Base-by-base conservation (phyloP, 75 land plant genomes). In the Pinus albicaulis region DNA sequence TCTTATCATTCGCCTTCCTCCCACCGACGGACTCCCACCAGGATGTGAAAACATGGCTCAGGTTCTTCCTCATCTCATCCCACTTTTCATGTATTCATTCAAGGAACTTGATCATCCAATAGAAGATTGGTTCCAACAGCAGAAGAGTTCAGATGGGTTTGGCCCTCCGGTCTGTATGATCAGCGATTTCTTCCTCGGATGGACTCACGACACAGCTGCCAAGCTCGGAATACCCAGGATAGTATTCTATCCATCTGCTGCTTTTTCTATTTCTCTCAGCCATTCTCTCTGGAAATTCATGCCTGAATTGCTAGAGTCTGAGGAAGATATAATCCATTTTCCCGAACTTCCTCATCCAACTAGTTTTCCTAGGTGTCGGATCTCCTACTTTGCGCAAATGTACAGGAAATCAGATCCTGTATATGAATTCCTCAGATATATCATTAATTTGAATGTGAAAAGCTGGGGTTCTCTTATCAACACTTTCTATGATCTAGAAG, bases 101-200 rank as follows among this genome's bases (percentile, higher is more conserved):
- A 3, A 48, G 62, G 34, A 56, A 4, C 86, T 87, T 56, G 36
- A 52, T 57, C 57, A 55, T 55, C 83, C 84, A 0, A 15, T 80
- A 14, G 31, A 78, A 66, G 7, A 38, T 56, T 81, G 85, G 85
- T 69, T 75, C 55, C 24, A 23, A 1, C 57, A 80, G 26, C 81
- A 75, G 19, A 13, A 56, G 19, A 13, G 19, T 15, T 13, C 14
- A 17, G 19, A 56, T 12, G 57, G 57, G 19, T 58, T 80, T 0
- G 28, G 61, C 28, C 90, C 87, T 6, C 80, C 84, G 2, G 61
- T 25, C n/a, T 77, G 61, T 24, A 76, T 81, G 13, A 17, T 83
- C 56, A 78, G 83, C 61, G 86, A 87, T 41, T 83, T 87, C 79
- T 87, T 87, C 72, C 79, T 83, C 48, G 86, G 85, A 4, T 83